Conservation (phyloP, 106 monocot species). For the Allium cepa region DNA sequence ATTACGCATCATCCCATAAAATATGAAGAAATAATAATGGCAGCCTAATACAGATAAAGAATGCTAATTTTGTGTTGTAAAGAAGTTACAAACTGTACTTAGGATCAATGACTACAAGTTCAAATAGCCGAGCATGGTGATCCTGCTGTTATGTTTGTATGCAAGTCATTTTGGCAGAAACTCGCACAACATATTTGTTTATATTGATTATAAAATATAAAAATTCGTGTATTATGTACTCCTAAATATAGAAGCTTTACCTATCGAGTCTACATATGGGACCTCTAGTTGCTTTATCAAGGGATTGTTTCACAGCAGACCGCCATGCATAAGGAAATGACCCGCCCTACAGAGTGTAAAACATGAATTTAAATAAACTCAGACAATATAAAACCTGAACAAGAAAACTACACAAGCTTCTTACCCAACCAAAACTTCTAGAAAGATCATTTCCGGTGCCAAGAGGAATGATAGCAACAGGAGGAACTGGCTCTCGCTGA, state of each 20-base stretch:
- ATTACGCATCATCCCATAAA: no score
- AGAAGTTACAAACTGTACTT: no score
- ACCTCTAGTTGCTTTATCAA: slow-evolving; percentile 47
- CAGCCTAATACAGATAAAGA: no score
- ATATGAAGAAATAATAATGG: no score
- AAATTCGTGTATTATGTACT: background rate
- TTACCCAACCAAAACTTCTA: slow-evolving; percentile 97
- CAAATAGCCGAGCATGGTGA: no score
- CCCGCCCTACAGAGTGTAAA: slow-evolving; percentile 53
- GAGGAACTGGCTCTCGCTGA: slow-evolving; percentile 77
- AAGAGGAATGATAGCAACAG: slow-evolving; percentile 91
- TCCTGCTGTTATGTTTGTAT: no score
- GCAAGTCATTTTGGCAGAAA: no score
- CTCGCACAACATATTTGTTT: no score
- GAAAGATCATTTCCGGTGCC: slow-evolving; percentile 99
- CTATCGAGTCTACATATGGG: slow-evolving; percentile 80
- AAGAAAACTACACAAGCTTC: background rate
- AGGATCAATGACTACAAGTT: no score
- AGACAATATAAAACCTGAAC: background rate
- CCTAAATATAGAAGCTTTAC: slow-evolving; percentile 16
- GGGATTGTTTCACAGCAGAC: slow-evolving; percentile 62
- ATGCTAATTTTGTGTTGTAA: no score
- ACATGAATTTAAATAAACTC: background rate
- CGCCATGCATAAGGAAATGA: slow-evolving; percentile 96
- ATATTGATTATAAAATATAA: background rate